Evolutionary conservation across 352 stramenopile genomes (phyloP).

Genomic region (Phytophthora cryptogea): DNA sequence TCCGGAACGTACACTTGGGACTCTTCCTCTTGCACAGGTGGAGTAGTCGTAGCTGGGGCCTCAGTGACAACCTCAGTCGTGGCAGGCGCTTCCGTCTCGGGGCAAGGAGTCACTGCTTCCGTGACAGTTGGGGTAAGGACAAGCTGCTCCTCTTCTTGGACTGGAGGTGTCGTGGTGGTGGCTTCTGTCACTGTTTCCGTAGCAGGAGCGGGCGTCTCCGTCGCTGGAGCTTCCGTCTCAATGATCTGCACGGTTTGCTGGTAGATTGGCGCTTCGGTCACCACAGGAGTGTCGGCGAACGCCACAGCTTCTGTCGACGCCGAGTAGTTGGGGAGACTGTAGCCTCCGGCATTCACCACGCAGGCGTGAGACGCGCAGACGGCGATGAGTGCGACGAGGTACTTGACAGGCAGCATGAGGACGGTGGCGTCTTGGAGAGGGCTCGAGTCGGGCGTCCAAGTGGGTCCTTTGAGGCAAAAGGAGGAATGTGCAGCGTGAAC

Average conservation of each 20-base stretch:
- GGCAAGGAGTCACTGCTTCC: constrained; percentile 3
- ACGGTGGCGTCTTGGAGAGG: constrained; percentile 9
- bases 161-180: not conserved
- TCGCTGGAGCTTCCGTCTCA: not conserved
- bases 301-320: not conserved
- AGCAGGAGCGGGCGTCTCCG: not conserved
- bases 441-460: constrained; percentile 10
- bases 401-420: constrained; percentile 39
- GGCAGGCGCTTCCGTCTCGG: constrained; percentile 13
- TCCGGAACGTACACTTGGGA: not conserved
- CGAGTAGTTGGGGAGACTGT: constrained; percentile 17
- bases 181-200: constrained; percentile 4
- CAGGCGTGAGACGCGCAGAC: constrained; percentile 27
- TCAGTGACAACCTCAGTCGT: constrained; percentile 5
- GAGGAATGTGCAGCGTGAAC: constrained; percentile 23
- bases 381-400: constrained; percentile 29
- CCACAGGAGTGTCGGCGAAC: not conserved
- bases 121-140: constrained; percentile 10
- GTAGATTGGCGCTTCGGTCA: constrained; percentile 6
- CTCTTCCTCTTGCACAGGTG: constrained; percentile 3
- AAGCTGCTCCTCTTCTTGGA: constrained; percentile 2
- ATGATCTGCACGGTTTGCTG: not conserved
- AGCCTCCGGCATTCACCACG: constrained; percentile 26
- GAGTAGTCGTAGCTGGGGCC: not conserved
- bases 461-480: constrained; percentile 35